Base-by-base conservation (phyloP, 306 rosid species). In the Vigna mungo region DNA sequence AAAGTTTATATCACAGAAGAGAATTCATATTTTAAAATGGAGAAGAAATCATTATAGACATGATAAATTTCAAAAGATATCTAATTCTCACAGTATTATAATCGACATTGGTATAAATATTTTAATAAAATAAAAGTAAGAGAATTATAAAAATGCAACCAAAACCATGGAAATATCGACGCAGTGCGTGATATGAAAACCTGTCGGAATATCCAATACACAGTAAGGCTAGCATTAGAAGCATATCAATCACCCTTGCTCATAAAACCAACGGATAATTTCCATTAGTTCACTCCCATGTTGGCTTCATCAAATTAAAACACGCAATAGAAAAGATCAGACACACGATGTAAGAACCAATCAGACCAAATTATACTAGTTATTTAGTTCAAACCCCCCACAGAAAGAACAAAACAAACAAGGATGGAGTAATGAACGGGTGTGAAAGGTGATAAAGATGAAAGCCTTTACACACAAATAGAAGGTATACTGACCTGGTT, bases 401-500 rank as follows among this genome's bases (percentile, higher is more conserved):
- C 23, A 59, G 11, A 47, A 17, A 68, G 41, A 51, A 12, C 34
- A 55, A 21, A 21, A 20, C 61, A 55, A 55, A 13, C 61, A 56
- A 10, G 37, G 6, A 21, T 12, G 36, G 37, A 11, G 17, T 8
- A 25, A 58, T 12, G 13, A 58, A 58, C 9, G 37, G 13, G 17
- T 30, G n/a, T 6, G 16, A 2, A 41, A 4, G 21, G 39, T 2
- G 2, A 13, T 32, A 65, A 80, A 80, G 14, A 80, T 43, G 0
- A 48, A 73, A 55, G 54, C 62, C 55, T 80, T 72, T 17, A 5
- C 17, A 63, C 15, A 63, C 10, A 37, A 79, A 39, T 6, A 65
- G 1, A 43, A 80, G 56, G 17, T 49, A 59, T 41, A 53, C 32
- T 60, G 6, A 92, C 97, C 92, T 92, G 81, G 44, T 79, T 75